Evolutionary conservation across 495 filamentous ascomycete genomes (phyloP).

Genomic region (Talaromyces trachyspermus): DNA sequence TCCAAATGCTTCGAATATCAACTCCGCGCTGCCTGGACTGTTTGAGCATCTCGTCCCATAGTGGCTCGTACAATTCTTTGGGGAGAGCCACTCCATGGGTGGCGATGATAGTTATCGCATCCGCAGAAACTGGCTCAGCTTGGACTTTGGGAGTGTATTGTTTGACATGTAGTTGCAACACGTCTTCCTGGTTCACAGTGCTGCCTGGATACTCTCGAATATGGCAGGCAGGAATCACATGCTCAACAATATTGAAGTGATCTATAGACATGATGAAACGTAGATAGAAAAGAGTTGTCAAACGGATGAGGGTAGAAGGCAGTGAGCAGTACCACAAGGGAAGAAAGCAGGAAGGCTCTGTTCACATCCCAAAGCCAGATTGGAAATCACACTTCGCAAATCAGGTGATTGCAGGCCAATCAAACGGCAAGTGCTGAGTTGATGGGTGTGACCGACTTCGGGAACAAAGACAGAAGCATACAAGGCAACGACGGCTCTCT

Average conservation of each 20-base stretch:
- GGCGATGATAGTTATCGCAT: slow-evolving; percentile 60
- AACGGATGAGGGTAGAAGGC: too few relatives aligned
- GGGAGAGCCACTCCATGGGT: slow-evolving; percentile 70
- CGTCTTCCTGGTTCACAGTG: slow-evolving; percentile 45
- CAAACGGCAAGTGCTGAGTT: too few relatives aligned
- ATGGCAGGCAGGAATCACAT: slow-evolving; percentile 49
- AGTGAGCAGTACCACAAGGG: too few relatives aligned
- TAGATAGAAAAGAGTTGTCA: too few relatives aligned
- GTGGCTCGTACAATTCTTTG: slow-evolving; percentile 73
- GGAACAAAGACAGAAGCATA: too few relatives aligned
- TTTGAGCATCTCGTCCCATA: slow-evolving; percentile 59
- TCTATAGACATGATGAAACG: background rate
- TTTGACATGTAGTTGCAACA: slow-evolving; percentile 57
- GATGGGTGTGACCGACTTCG: too few relatives aligned
- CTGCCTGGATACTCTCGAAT: slow-evolving; percentile 54
- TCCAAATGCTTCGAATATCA: slow-evolving; percentile 47
- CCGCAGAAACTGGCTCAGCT: slow-evolving; percentile 44
- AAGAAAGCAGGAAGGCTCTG: too few relatives aligned
- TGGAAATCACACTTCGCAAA: too few relatives aligned
- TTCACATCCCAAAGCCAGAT: too few relatives aligned
- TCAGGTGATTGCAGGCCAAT: too few relatives aligned
- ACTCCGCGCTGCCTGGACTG: slow-evolving; percentile 25
- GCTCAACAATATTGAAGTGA: slow-evolving; percentile 29
- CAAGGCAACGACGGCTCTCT: too few relatives aligned
- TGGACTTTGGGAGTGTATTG: slow-evolving; percentile 61